Conservation (phyloP, 2,329 filamentous ascomycete species). For the Clarireedia paspali region DNA sequence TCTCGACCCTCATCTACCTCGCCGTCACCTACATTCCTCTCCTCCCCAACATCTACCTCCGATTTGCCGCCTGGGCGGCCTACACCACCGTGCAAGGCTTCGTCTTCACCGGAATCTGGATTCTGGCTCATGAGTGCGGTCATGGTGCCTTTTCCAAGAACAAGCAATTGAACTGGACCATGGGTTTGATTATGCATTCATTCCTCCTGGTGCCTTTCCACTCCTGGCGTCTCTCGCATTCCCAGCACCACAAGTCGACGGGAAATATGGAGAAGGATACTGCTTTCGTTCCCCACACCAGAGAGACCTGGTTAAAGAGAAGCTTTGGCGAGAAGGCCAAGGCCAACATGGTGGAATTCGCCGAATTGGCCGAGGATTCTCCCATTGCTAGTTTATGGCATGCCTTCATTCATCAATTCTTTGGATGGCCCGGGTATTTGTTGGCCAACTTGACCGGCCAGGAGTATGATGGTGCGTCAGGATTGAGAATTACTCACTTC, state of each 20-base stretch:
- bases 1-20: constrained; percentile 37
- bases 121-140: constrained; percentile 64
- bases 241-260: constrained; percentile 61
- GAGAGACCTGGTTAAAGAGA: constrained; percentile 26
- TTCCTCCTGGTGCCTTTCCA: constrained; percentile 63
- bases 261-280: constrained; percentile 63
- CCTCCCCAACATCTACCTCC: constrained; percentile 39
- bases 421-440: constrained; percentile 59
- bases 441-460: constrained; percentile 43
- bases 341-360: constrained; percentile 32
- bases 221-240: constrained; percentile 65
- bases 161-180: constrained; percentile 49
- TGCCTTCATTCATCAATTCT: constrained; percentile 53
- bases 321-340: constrained; percentile 25
- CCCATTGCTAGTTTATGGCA: constrained; percentile 47
- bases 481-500: constrained; percentile 29
- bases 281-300: constrained; percentile 50
- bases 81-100: constrained; percentile 62
- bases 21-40: constrained; percentile 46
- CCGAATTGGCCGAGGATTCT: constrained; percentile 55
- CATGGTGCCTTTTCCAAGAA: constrained; percentile 60
- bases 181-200: constrained; percentile 60
- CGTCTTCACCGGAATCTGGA: constrained; percentile 63
- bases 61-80: constrained; percentile 44
- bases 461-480: constrained; percentile 25